These are phyloP conservation scores for Paraglomus brasilianum DNA, from an alignment of 192 early-diverging fungal genomes.

Conservation along the genomic window DNA sequence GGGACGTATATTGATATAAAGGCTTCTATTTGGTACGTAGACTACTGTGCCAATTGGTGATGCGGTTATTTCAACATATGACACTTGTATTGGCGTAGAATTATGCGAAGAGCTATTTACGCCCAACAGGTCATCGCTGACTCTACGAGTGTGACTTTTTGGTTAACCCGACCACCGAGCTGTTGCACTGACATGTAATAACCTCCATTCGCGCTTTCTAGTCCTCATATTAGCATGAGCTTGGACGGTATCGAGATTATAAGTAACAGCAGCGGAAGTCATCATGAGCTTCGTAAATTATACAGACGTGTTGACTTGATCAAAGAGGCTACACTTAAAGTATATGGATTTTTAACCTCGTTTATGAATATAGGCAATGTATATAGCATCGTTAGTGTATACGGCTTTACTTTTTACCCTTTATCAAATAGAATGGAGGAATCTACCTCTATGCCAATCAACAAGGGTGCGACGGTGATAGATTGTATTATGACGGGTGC, in stretches of 20 bases:
- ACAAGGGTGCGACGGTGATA: constrained; percentile 96
- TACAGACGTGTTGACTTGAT: constrained; percentile 85
- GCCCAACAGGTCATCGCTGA: constrained; percentile 62
- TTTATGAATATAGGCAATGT: neutral
- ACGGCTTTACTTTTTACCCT: neutral
- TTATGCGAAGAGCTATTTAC: constrained; percentile 98
- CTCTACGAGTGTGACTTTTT: neutral
- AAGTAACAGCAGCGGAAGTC: constrained; percentile 91
- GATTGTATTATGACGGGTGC: constrained; percentile 96
- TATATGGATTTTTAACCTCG: constrained; percentile 29
- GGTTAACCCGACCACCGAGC: constrained; percentile 4
- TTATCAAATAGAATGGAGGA: constrained; percentile 72
- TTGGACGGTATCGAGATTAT: constrained; percentile 98
- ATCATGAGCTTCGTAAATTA: constrained; percentile 96
- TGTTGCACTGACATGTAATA: neutral
- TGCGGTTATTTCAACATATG: constrained; percentile 77
- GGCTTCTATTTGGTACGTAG: constrained; percentile 30
- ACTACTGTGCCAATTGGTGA: constrained; percentile 86
- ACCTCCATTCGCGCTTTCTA: too few species aligned
- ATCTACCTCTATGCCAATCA: constrained; percentile 96
- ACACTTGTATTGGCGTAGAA: constrained; percentile 91
- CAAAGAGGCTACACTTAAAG: constrained; percentile 83
- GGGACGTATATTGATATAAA: neutral
- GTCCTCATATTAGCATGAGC: constrained; percentile 91
- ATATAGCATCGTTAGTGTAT: neutral